Conservation (phyloP, 495 filamentous ascomycete species). For the Xylaria nigripes region DNA sequence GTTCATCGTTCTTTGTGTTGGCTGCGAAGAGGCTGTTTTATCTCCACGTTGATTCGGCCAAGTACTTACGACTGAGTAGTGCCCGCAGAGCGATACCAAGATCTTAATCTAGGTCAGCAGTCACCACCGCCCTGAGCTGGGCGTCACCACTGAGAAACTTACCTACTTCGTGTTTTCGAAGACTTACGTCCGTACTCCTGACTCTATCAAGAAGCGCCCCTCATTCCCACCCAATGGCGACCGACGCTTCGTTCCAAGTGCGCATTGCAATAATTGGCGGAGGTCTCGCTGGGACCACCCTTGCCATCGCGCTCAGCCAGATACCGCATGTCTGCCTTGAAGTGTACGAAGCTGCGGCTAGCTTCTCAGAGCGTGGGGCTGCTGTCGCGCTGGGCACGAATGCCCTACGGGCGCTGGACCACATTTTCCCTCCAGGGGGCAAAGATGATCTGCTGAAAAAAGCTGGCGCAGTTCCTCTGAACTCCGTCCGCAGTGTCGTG, state of each 20-base stretch:
- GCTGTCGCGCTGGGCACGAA: conserved; percentile 16
- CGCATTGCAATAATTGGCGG: conserved; percentile 21
- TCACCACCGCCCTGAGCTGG: no score
- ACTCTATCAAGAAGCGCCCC: no score
- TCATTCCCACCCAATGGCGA: background rate
- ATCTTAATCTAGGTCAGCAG: no score
- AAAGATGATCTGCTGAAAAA: conserved; percentile 9
- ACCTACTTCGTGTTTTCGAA: no score
- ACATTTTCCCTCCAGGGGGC: conserved; percentile 6
- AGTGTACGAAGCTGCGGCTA: conserved; percentile 22
- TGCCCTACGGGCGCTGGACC: conserved; percentile 6
- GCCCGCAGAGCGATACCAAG: no score
- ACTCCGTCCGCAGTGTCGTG: conserved; percentile 7
- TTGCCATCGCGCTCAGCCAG: conserved; percentile 15
- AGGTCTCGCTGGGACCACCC: conserved; percentile 20
- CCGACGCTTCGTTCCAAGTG: background rate
- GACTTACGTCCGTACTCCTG: no score
- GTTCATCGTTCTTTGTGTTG: no score
- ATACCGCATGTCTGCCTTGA: conserved; percentile 16
- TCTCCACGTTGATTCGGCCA: no score
- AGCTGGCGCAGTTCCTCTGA: conserved; percentile 5
- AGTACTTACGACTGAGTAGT: no score
- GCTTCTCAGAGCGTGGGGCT: conserved; percentile 23
- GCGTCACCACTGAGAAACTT: no score
- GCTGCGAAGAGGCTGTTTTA: no score